Conservation (phyloP, 768 basidiomycete species). For the Trametes cinnabarina region DNA sequence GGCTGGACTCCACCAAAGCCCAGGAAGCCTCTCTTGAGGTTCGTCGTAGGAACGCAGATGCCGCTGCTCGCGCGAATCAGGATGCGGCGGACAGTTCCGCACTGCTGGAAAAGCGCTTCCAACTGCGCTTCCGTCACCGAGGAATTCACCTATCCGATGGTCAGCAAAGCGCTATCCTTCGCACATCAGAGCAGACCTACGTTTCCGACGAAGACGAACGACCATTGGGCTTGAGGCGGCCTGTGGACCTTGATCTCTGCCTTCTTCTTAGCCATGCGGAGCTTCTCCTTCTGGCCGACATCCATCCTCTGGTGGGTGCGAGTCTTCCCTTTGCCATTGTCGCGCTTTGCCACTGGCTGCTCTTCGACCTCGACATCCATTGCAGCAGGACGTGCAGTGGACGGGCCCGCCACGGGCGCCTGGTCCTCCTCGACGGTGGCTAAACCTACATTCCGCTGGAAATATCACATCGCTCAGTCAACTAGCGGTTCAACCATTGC, state of each 20-base stretch:
- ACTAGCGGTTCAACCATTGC: background rate
- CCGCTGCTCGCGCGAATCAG: slow-evolving; percentile 38
- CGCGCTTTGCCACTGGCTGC: background rate
- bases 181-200: slow-evolving; percentile 37
- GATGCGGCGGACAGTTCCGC: slow-evolving; percentile 36
- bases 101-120: slow-evolving; percentile 33
- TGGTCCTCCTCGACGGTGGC: background rate
- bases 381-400: background rate
- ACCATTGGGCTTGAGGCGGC: slow-evolving; percentile 14
- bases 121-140: slow-evolving; percentile 36
- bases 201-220: slow-evolving; percentile 59
- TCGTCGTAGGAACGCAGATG: slow-evolving; percentile 12
- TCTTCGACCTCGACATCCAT: background rate
- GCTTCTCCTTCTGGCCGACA: slow-evolving; percentile 5
- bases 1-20: background rate
- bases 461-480: background rate
- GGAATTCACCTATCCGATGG: slow-evolving; percentile 28
- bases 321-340: slow-evolving; percentile 15
- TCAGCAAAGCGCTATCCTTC: background rate
- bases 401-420: background rate
- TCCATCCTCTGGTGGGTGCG: background rate
- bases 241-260: slow-evolving; percentile 3
- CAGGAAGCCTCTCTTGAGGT: background rate
- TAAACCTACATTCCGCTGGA: background rate
- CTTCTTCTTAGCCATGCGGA: slow-evolving; percentile 20